Percentiles rank a stretch among this genome's conserved stretches.
Conservation (phyloP, 2,329 filamentous ascomycete genomes). For the Colletotrichum sansevieriae region DNA sequence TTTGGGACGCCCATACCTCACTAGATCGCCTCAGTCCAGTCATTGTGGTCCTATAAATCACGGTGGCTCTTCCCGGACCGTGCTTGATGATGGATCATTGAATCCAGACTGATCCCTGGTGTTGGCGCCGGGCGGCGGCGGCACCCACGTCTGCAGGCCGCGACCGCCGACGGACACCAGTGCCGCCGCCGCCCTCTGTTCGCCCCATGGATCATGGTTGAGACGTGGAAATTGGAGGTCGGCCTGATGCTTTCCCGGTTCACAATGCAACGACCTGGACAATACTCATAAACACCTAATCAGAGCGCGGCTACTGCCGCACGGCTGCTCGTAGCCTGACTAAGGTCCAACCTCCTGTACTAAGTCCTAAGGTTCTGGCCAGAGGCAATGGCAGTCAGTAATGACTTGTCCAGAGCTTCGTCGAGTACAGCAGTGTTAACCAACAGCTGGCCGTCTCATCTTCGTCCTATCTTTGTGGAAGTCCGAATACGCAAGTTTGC, state of each 20-base stretch:
- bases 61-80: conserved; percentile 10
- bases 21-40: conserved; percentile 3
- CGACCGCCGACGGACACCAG: no score
- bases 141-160: background rate
- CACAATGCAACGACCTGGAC: conserved; percentile 3
- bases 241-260: conserved; percentile 26
- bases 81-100: conserved; percentile 1
- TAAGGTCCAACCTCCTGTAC: conserved; percentile 1
- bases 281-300: conserved; percentile 8
- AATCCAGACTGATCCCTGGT: background rate
- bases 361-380: background rate
- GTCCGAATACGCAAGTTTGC: conserved; percentile 26
- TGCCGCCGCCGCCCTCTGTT: conserved; percentile 2
- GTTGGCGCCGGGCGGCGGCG: no score
- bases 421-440: conserved; percentile 12
- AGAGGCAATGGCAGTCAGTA: conserved; percentile 4
- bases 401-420: background rate
- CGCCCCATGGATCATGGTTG: conserved; percentile 33
- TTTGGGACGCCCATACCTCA: conserved; percentile 18
- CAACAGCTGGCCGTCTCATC: conserved; percentile 28
- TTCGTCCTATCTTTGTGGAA: conserved; percentile 28
- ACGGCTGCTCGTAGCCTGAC: background rate
- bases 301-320: conserved; percentile 9
- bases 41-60: background rate
- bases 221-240: conserved; percentile 36